Percentiles rank a stretch among this genome's conserved stretches.
phyloP scores from a whole-genome alignment of 2,329 filamentous ascomycete species.

The Fusarium camptoceras region DNA sequence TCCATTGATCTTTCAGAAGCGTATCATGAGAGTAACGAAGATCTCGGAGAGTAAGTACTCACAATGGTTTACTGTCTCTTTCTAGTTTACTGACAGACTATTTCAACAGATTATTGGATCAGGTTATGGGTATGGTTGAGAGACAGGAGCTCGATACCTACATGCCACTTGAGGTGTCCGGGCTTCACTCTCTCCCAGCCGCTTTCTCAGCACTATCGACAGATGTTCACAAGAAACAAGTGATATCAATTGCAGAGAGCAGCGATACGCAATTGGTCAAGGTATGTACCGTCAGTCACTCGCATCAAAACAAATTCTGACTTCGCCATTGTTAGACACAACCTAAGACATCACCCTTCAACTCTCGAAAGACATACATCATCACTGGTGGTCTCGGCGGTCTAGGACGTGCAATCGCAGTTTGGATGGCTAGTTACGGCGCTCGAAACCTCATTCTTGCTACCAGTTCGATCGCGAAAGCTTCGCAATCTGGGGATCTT shows the following conservation, averaged over 20 bases:
- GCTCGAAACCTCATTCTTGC: slow-evolving; percentile 38
- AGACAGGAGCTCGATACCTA: slow-evolving; percentile 12
- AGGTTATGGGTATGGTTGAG: slow-evolving; percentile 25
- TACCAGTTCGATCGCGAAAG: slow-evolving; percentile 35
- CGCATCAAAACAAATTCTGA: background rate
- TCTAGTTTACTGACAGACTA: background rate
- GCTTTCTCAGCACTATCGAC: slow-evolving; percentile 23
- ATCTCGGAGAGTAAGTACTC: slow-evolving; percentile 32
- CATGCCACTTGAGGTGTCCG: slow-evolving; percentile 13
- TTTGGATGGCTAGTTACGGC: slow-evolving; percentile 44
- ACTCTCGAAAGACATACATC: slow-evolving; percentile 38
- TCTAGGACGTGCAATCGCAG: slow-evolving; percentile 38
- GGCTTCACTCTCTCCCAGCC: slow-evolving; percentile 20
- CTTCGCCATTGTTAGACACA: slow-evolving; percentile 16
- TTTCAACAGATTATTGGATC: slow-evolving; percentile 20
- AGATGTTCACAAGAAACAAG: slow-evolving; percentile 22
- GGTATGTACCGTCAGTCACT: slow-evolving; percentile 1
- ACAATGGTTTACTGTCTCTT: background rate
- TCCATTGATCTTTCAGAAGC: slow-evolving; percentile 39
- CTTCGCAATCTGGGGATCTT: slow-evolving; percentile 31
- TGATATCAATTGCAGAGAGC: slow-evolving; percentile 18
- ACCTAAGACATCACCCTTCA: slow-evolving; percentile 34
- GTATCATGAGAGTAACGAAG: slow-evolving; percentile 30
- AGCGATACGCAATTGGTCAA: slow-evolving; percentile 28
- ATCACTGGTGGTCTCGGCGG: slow-evolving; percentile 43